Evolutionary conservation across 352 stramenopile species (phyloP).

Genomic region (Phytopythium delawarense): DNA sequence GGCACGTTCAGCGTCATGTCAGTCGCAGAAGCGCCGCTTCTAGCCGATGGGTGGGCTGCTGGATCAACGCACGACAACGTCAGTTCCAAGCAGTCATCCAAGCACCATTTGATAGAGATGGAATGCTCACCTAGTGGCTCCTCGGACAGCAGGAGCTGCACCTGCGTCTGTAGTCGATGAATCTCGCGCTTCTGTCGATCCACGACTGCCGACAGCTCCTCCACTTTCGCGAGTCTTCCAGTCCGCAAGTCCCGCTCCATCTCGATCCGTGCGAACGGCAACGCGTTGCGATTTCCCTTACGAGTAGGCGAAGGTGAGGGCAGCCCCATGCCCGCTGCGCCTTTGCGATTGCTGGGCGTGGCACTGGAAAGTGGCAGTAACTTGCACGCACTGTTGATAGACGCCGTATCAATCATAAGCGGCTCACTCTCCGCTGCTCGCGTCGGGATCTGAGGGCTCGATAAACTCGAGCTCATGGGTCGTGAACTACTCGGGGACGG

Average conservation of each 20-base stretch:
- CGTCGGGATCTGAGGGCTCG: constrained; percentile 27
- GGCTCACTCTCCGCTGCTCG: constrained; percentile 15
- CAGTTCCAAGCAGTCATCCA: background rate
- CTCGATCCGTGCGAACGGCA: constrained; percentile 54
- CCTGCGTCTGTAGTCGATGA: constrained; percentile 57
- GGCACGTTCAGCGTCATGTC: background rate
- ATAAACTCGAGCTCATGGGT: constrained; percentile 19
- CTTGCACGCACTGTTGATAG: constrained; percentile 11
- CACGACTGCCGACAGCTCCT: constrained; percentile 43
- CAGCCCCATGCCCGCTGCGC: background rate
- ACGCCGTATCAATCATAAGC: constrained; percentile 11
- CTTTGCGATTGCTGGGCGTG: constrained; percentile 23
- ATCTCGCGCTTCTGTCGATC: constrained; percentile 69
- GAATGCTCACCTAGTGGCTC: constrained; percentile 18
- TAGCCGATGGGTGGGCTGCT: background rate
- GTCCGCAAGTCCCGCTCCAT: constrained; percentile 27
- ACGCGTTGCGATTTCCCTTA: background rate
- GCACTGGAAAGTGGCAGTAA: constrained; percentile 23
- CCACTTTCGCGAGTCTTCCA: constrained; percentile 17
- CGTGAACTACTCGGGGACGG: constrained; percentile 2
- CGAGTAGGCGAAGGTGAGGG: constrained; percentile 1
- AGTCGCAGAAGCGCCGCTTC: background rate
- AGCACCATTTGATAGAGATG: no score
- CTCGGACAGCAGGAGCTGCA: constrained; percentile 52
- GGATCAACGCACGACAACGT: background rate